Percentiles rank a stretch among this genome's conserved stretches.
Conservation (phyloP, 108 stramenopile genomes). For the Fistulifera solaris region DNA sequence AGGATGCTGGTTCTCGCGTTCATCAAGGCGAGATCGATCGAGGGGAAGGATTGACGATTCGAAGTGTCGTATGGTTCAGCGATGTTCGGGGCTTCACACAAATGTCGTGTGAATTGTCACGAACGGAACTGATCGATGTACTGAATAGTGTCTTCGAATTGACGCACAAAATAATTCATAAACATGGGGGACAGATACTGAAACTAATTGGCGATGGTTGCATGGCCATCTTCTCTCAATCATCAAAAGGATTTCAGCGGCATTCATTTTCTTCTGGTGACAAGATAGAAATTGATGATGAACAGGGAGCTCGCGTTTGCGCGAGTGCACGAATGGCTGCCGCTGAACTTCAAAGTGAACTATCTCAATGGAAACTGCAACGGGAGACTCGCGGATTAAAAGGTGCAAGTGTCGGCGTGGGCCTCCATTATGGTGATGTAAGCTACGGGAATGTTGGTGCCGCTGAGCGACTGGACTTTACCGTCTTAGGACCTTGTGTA, state of each 20-base stretch:
- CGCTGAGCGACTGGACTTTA: constrained; percentile 10
- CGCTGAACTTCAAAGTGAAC: neutral
- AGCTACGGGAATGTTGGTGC: constrained; percentile 15
- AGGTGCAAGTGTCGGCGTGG: constrained; percentile 1
- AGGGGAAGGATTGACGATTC: constrained; percentile 11
- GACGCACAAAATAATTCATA: neutral
- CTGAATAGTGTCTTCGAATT: constrained; percentile 10
- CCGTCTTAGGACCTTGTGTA: constrained; percentile 10
- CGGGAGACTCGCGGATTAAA: constrained; percentile 5
- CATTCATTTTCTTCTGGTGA: neutral
- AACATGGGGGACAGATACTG: constrained; percentile 8
- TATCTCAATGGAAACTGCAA: neutral
- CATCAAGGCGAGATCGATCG: constrained; percentile 4
- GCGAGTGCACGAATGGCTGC: constrained; percentile 3
- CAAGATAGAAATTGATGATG: neutral
- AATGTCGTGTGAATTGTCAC: constrained; percentile 3
- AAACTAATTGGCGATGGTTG: constrained; percentile 13
- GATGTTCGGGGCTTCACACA: constrained; percentile 11
- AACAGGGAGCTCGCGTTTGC: neutral
- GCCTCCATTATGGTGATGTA: constrained; percentile 5
- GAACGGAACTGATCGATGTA: neutral
- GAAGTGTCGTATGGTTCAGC: constrained; percentile 9
- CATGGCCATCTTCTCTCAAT: constrained; percentile 11
- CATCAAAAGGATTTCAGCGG: neutral
- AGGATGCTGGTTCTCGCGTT: constrained; percentile 5